Evolutionary conservation across 2,329 filamentous ascomycete genomes (phyloP), one percentile per base, ranked within the genome.

Genomic region (Cladosporium sp.): DNA sequence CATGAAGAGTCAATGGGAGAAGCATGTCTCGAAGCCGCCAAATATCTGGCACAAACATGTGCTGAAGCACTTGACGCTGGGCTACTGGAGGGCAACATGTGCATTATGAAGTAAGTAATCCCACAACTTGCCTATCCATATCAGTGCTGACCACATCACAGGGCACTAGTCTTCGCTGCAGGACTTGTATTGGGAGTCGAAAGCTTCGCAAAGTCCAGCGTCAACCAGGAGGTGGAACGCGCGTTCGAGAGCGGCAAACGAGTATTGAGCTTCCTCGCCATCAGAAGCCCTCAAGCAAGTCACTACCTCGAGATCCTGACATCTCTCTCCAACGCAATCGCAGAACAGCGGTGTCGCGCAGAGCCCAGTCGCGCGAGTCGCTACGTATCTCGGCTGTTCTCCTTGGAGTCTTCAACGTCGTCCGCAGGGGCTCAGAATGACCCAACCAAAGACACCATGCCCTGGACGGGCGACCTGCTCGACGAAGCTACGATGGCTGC

Each of bases 141-240:
- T 15, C 34, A 40, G 43, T 37, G 18, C 30, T 51, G 34, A 36
- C 43, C 79, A 75, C 52, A 77, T 75, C 2, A 11, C 36, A 56
- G 45, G 30, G 54, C 53, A 15, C 73, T 77, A 51, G 67, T 81
- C 0, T 83, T 83, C 50, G 77, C 78, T 0, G 77, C 80, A 2
- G 80, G 79, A 0, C 63, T 83, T 0, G 73, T 83, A 0, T 68
- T 83, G 0, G 80, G 80, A 0, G 77, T 83, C 13, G 73, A 76
- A 1, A 73, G 80, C 55, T 80, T 83, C 52, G 75, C 75, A 0
- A 73, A 77, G 43, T 62, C 67, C 5, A 70, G 73, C 1, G 61
- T 71, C 1, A 71, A 77, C 24, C 63, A 71, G 6, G 72, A 75
- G 19, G 68, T 75, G 38, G 72, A 74, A n/a, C 60, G 62, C 6